Percentiles rank a stretch among this genome's conserved stretches.
phyloP scores from a whole-genome alignment of 176 grass and related monocot genomes.

The Dendrocalamus sinicus region DNA sequence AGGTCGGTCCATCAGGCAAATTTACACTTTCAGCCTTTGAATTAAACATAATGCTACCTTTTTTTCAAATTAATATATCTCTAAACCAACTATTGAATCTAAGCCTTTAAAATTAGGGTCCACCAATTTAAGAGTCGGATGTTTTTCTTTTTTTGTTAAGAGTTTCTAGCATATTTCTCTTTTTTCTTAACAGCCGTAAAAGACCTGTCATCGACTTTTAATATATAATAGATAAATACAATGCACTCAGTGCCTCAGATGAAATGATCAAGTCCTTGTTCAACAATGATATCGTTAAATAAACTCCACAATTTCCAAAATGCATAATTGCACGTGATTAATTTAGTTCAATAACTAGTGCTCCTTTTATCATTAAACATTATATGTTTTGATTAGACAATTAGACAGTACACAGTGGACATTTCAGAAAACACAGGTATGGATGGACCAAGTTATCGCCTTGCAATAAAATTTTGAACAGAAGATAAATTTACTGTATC shows the following conservation, averaged over 20 bases:
- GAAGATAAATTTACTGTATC: slow-evolving; percentile 5
- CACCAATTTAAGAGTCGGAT: too few species aligned
- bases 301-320: neutral
- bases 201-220: too few species aligned
- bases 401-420: neutral
- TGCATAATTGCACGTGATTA: slow-evolving; percentile 5
- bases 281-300: neutral
- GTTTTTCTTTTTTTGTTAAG: too few species aligned
- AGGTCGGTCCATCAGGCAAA: too few species aligned
- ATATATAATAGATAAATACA: too few species aligned
- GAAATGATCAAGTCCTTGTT: neutral
- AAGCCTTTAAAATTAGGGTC: too few species aligned
- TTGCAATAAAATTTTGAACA: slow-evolving; percentile 30
- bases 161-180: too few species aligned
- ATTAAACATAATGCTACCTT: too few species aligned
- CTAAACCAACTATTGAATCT: too few species aligned
- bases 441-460: neutral
- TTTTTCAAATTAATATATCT: too few species aligned
- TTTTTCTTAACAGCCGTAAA: too few species aligned
- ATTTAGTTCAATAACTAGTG: neutral
- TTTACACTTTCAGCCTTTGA: too few species aligned
- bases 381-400: slow-evolving; percentile 10
- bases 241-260: neutral
- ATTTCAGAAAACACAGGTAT: neutral
- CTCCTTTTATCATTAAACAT: neutral